Base-by-base conservation (phyloP, 1,284 basidiomycete species). In the Paramarasmius palmivorus region DNA sequence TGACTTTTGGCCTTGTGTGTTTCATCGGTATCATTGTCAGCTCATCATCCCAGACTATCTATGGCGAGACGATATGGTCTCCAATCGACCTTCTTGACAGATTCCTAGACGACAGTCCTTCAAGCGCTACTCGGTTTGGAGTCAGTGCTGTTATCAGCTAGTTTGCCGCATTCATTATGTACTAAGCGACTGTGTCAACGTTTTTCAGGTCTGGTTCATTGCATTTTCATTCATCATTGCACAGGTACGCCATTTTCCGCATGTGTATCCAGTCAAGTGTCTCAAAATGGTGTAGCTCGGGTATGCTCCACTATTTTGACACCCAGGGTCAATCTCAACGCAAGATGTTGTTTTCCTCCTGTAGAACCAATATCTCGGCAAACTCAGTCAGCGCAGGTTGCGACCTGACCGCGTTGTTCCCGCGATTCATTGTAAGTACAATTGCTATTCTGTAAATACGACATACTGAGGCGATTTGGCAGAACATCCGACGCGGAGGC, bases 21-120 rank as follows among this genome's bases (percentile, higher is more conserved):
- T 88, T 95, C 73, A 77, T 94, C 55, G 92, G 92, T 5, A 90
- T 95, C 65, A 84, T 93, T 47, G 91, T 94, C 59, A 86, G 87
- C 47, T 91, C 88, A 1, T 86, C 87, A 6, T 88, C 86, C n/a
- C 74, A 83, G 55, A 79, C 84, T 15, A 86, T 93, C 59, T 93
- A 88, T 62, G 89, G 88, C 20, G 80, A 84, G 59, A 81, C 84
- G 14, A 82, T 93, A 54, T 94, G 91, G 92, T 86, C 86, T 10
- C 91, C 90, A 0, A 80, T 93, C 52, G 84, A 88, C 57, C 73
- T 93, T 40, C 73, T 93, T 49, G 78, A 76, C 36, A 80, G 72
- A 60, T 88, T 92, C 65, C 73, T 94, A 54, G 82, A 88, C 57
- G 76, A 81, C 54, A 69, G 73, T 55, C 89, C 88, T 14, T 84